phyloP scores from a whole-genome alignment of 176 grass and related monocot species.

The Avena sativa region DNA sequence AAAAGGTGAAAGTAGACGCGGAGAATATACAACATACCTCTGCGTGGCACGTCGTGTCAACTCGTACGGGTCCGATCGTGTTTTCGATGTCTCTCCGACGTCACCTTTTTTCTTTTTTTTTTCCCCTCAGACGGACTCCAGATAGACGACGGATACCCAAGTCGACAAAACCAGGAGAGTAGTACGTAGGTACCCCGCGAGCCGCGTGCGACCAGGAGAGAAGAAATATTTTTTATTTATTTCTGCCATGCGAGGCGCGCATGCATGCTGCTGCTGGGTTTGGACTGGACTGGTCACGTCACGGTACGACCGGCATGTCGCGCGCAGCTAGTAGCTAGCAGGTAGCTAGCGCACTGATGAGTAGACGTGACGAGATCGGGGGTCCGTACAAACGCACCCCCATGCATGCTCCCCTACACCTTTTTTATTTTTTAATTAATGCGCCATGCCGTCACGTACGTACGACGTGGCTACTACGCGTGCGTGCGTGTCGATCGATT shows the following conservation, averaged over 20 bases:
- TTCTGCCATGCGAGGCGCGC: not conserved
- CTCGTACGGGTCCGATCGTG: slow-evolving; percentile 33
- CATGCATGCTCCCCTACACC: not conserved
- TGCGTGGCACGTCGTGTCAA: slow-evolving; percentile 35
- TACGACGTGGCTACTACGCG: too few species aligned
- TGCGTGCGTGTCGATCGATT: not conserved
- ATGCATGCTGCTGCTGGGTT: not conserved
- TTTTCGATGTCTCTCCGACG: slow-evolving; percentile 11
- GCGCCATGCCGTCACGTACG: not conserved
- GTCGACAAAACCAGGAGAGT: not conserved
- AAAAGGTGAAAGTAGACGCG: slow-evolving; percentile 37
- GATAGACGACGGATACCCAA: too few species aligned
- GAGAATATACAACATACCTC: slow-evolving; percentile 25
- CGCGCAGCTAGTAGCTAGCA: not conserved
- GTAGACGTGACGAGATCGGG: slow-evolving; percentile 47
- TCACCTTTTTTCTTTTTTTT: not conserved
- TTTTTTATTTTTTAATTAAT: not conserved
- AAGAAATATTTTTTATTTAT: too few species aligned
- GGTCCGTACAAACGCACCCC: slow-evolving; percentile 28
- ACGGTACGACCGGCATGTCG: slow-evolving; percentile 50
- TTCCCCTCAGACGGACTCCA: too few species aligned
- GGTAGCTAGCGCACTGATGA: not conserved
- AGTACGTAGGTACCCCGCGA: not conserved
- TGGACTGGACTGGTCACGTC: slow-evolving; percentile 47
- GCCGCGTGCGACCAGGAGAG: too few species aligned